phyloP scores from a whole-genome alignment of 306 rosid species.

The Alnus glutinosa region DNA sequence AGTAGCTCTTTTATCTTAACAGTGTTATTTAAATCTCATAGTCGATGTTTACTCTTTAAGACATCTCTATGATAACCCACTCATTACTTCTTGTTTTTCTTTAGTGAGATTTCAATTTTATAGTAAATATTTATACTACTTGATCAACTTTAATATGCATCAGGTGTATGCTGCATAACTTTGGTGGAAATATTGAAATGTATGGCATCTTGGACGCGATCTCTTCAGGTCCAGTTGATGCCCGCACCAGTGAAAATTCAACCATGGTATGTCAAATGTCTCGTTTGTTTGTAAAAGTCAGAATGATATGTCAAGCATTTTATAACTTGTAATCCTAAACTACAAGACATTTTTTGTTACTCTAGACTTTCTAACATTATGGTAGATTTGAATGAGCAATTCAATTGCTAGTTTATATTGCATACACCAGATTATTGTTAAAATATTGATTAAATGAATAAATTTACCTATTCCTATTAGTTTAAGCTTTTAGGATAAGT shows the following conservation, averaged over 20 bases:
- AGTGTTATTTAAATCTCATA: slow-evolving; percentile 14
- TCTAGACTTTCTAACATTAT: neutral
- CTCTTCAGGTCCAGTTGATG: slow-evolving; percentile 87
- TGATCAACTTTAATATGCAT: slow-evolving; percentile 22
- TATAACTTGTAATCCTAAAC: slow-evolving; percentile 16
- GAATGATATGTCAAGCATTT: neutral
- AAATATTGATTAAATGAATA: too few species aligned
- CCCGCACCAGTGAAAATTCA: slow-evolving; percentile 77
- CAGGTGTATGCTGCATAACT: slow-evolving; percentile 96
- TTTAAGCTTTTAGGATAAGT: too few species aligned
- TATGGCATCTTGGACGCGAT: slow-evolving; percentile 78
- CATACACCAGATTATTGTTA: neutral
- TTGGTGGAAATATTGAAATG: slow-evolving; percentile 98
- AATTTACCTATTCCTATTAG: too few species aligned
- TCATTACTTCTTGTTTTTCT: neutral
- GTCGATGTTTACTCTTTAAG: slow-evolving; percentile 12
- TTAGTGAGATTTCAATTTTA: slow-evolving; percentile 6
- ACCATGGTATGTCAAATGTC: slow-evolving; percentile 66
- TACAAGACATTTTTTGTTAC: neutral
- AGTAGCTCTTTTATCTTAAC: slow-evolving; percentile 26
- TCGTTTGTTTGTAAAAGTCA: slow-evolving; percentile 1
- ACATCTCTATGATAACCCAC: neutral
- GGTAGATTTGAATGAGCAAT: neutral
- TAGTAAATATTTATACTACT: neutral
- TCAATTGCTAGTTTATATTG: neutral